Conservation (phyloP, 441 rosid genomes). For the Gossypium davidsonii region DNA sequence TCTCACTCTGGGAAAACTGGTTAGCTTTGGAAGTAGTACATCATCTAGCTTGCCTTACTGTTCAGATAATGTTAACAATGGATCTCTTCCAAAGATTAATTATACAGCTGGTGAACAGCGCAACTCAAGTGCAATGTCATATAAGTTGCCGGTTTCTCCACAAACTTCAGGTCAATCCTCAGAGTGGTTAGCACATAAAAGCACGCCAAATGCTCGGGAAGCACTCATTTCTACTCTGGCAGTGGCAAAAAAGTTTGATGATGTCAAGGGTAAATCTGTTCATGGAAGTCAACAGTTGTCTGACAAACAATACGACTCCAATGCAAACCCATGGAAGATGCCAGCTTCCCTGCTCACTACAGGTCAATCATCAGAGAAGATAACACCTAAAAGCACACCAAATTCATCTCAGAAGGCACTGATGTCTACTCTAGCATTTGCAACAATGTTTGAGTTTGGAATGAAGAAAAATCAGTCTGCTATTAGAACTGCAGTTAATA, state of each 20-base stretch:
- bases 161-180: constrained; percentile 27
- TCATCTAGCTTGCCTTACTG: constrained; percentile 18
- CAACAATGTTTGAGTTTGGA: constrained; percentile 49
- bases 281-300: constrained; percentile 26
- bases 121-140: constrained; percentile 14
- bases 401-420: constrained; percentile 45
- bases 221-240: constrained; percentile 51
- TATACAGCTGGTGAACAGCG: constrained; percentile 14
- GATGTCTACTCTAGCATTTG: constrained; percentile 60
- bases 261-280: constrained; percentile 15
- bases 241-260: constrained; percentile 25
- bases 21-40: constrained; percentile 5
- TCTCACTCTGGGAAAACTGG: constrained; percentile 12
- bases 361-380: constrained; percentile 29
- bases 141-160: constrained; percentile 15
- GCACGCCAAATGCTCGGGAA: constrained; percentile 34
- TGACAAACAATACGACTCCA: constrained; percentile 12
- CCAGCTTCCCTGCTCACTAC: constrained; percentile 18
- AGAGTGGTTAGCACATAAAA: constrained; percentile 23
- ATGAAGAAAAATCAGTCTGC: constrained; percentile 31
- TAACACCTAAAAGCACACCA: constrained; percentile 27
- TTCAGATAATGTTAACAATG: constrained; percentile 9
- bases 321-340: constrained; percentile 17
- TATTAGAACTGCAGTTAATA: constrained; percentile 11
- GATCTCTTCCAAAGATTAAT: constrained; percentile 21